Evolutionary conservation across 805 yeast species (phyloP).

Genomic region (Metschnikowia similis): DNA sequence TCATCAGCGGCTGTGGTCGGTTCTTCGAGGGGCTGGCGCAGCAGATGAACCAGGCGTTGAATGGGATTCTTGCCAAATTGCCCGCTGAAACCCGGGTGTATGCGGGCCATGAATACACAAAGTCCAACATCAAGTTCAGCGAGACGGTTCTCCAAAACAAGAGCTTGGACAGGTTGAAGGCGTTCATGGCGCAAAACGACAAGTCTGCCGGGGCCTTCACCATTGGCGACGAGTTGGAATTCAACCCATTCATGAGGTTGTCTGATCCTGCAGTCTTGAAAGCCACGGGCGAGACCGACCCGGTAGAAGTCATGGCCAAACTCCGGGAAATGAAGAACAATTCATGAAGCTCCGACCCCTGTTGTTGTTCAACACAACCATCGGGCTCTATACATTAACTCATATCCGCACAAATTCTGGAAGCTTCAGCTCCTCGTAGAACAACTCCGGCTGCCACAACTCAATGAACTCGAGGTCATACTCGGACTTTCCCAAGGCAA

Average conservation of each 20-base stretch:
- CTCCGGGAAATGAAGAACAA: conserved; percentile 76
- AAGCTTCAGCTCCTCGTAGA: conserved; percentile 41
- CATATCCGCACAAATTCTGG: conserved; percentile 61
- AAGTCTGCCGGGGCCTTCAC: conserved; percentile 84
- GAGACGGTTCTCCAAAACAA: conserved; percentile 52
- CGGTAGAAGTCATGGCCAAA: conserved; percentile 60
- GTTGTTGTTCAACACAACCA: not conserved
- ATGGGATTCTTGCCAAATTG: conserved; percentile 51
- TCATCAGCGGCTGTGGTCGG: conserved; percentile 93
- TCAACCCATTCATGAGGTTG: conserved; percentile 88
- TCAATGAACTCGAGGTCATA: conserved; percentile 89
- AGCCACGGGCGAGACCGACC: conserved; percentile 51
- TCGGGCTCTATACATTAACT: not conserved
- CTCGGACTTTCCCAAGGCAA: conserved; percentile 91
- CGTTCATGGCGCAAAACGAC: conserved; percentile 53
- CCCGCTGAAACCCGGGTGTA: conserved; percentile 72
- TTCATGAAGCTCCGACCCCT: conserved; percentile 8
- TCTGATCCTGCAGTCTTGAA: conserved; percentile 57
- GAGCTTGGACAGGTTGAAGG: conserved; percentile 52
- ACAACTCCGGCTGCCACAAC: conserved; percentile 62
- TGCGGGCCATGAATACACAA: conserved; percentile 97
- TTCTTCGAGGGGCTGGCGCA: conserved; percentile 87
- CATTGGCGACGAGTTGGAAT: conserved; percentile 71
- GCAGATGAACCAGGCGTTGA: conserved; percentile 75
- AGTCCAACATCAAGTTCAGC: conserved; percentile 74